Evolutionary conservation across 495 filamentous ascomycete species (phyloP), one percentile per base, ranked within the genome.

Genomic region (Penicillium parvum): DNA sequence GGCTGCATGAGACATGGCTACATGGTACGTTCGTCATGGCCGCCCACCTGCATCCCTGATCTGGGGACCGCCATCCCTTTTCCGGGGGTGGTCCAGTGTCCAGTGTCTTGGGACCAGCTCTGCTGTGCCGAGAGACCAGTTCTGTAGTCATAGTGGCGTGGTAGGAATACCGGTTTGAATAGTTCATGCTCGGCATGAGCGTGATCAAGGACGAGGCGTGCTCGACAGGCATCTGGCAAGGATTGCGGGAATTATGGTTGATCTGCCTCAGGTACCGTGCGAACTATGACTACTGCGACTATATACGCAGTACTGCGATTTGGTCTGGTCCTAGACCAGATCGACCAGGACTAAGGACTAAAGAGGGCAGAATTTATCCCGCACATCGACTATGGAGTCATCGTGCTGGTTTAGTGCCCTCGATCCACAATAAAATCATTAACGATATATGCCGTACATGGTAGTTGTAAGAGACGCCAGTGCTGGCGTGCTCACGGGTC

Each of bases 321-420:
- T n/a, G 29, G 18, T 6, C 29, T 29, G 28, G 53, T 36, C 38
- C 47, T 58, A 58, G 47, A 39, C 43, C 50, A 21, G 57, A 53
- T 50, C 43, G 28, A 52, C 43, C 26, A 46, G 20, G 32, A 20
- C 27, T 33, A 37, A 28, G 32, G 27, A 22, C 25, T 9, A 20
- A 25, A 36, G 46, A 19, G 16, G 36, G 43, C 47, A 46, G 40
- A 15, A 52, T 47, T 49, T 55, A 51, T 55, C 52, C 52, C 56
- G 52, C 56, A 59, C 27, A 23, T 35, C 29, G 32, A n/a, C 35
- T 15, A 50, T 51, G 43, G 55, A 23, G 57, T 60, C 53, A 60
- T 53, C 26, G 52, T 49, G 26, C 49, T 34, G 32, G 11, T 45
- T 49, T 56, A 48, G 34, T 15, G 42, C 29, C 47, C 47, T 34